These are phyloP conservation scores for Notholithocarpus densiflorus DNA, from an alignment of 306 rosid genomes.

Conservation along the genomic window DNA sequence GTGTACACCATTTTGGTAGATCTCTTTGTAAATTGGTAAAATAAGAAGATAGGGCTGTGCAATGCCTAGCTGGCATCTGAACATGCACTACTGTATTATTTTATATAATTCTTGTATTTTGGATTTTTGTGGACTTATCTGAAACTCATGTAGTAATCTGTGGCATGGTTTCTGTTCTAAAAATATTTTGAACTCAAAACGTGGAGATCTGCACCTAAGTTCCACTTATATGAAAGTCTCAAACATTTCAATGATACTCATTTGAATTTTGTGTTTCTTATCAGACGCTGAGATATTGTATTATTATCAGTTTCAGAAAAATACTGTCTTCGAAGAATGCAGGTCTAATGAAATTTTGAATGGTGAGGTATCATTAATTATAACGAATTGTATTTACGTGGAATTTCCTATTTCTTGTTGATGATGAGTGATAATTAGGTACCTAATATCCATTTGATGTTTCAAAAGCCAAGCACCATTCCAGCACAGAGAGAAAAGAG, in stretches of 20 bases:
- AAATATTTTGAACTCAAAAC: neutral
- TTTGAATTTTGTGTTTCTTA: neutral
- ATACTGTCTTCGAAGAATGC: neutral
- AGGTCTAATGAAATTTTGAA: no score
- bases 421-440: neutral
- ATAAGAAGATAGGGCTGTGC: neutral
- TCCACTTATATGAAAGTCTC: neutral
- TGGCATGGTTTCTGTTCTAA: neutral
- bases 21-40: neutral
- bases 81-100: no score
- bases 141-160: neutral
- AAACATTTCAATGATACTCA: neutral
- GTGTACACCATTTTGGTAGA: no score
- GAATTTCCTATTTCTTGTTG: no score
- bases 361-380: neutral
- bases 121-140: neutral
- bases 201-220: neutral
- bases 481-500: neutral
- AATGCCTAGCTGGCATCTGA: neutral
- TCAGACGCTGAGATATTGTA: neutral
- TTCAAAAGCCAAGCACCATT: neutral
- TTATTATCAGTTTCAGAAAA: neutral
- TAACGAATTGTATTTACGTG: neutral
- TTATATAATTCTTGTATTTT: no score
- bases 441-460: neutral